Evolutionary conservation across 208 protist genomes (phyloP), one percentile per base, ranked within the genome.

Genomic region (Crithidia expoeki): DNA sequence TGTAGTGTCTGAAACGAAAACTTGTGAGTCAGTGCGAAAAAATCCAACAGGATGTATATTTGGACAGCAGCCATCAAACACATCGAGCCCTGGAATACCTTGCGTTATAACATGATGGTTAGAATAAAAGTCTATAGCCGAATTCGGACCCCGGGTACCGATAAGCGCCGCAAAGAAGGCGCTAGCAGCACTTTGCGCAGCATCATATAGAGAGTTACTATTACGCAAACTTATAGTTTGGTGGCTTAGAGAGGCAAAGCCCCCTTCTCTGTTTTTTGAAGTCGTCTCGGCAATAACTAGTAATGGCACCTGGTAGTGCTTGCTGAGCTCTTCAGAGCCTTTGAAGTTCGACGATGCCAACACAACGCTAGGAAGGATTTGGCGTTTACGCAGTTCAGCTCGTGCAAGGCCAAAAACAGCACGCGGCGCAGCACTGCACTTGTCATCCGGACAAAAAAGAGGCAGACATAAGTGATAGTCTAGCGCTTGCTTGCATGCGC

Each of bases 31-130:
- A 17, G 58, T 38, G 28, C 46, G 62, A 9, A 89, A n/a, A 62
- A 90, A 85, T 0, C 84, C 81, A 30, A 90, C 63, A 19, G 56
- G 47, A 40, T 85, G 78, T 4, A 85, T 36, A 58, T 87, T 86
- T 1, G 81, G 81, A 30, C 75, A 85, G 30, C 61, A 52, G 2
- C 75, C 67, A 10, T 59, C 67, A 0, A 51, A 5, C 19, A 79
- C 17, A 56, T 84, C 79, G n/a, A 90, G n/a, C 0, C 81, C 81
- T 27, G 75, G 70, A 59, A 84, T 58, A 30, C 68, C 60, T 19
- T 80, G 76, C 49, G 66, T 72, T 6, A 90, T 78, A 19, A 85
- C 68, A n/a, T 84, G 80, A 11, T 63, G 61, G 30, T 21, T 42
- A 32, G 40, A 55, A 16, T 66, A 61, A 36, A 75, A 25, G 38